These are phyloP conservation scores for Aspergillus bertholletiae DNA, from an alignment of 495 filamentous ascomycete genomes.

Conservation along the genomic window DNA sequence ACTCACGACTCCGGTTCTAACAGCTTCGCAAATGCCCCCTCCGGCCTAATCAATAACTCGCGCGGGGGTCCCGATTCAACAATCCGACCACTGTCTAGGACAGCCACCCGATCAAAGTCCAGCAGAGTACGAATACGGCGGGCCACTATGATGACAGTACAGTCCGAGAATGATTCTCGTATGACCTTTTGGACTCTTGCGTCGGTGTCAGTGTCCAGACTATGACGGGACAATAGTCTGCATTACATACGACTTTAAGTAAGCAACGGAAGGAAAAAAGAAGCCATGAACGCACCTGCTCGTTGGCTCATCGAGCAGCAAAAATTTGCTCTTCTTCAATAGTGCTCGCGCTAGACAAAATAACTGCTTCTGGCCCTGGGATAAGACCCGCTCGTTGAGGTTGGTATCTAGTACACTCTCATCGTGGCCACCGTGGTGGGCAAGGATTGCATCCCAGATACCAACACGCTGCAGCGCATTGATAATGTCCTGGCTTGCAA, in stretches of 20 bases:
- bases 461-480: constrained; percentile 39
- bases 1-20: background rate
- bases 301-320: constrained; percentile 44
- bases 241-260: constrained; percentile 39
- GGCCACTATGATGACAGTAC: constrained; percentile 84
- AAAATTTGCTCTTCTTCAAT: constrained; percentile 35
- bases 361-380: constrained; percentile 56
- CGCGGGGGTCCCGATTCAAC: constrained; percentile 46
- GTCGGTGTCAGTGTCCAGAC: constrained; percentile 84
- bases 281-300: constrained; percentile 31
- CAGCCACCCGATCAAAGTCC: constrained; percentile 85
- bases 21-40: background rate
- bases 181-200: constrained; percentile 83
- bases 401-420: constrained; percentile 49
- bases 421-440: background rate
- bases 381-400: constrained; percentile 35
- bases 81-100: constrained; percentile 72
- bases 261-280: too few species aligned
- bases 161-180: constrained; percentile 59
- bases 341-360: constrained; percentile 56
- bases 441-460: constrained; percentile 11
- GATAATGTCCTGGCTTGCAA: constrained; percentile 30
- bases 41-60: constrained; percentile 1
- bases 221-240: constrained; percentile 44
- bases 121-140: constrained; percentile 82